These are phyloP conservation scores for Coix lacrymajobi DNA, from an alignment of 176 grass and related monocot genomes.

Conservation along the genomic window DNA sequence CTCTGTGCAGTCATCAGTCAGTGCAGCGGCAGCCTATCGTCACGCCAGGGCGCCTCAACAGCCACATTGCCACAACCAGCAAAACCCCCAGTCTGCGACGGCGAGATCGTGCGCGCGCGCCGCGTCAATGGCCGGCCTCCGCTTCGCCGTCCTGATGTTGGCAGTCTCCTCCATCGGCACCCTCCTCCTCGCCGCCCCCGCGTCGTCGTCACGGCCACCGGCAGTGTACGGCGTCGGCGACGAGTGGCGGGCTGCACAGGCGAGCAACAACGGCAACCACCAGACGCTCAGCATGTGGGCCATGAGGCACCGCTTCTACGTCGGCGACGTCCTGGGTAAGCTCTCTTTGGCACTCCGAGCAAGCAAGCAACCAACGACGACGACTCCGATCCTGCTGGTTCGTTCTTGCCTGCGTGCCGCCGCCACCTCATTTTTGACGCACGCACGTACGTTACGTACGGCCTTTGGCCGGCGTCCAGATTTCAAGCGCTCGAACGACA, in stretches of 20 bases:
- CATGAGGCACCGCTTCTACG: constrained; percentile 26
- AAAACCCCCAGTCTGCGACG: neutral
- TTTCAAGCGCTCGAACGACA: neutral
- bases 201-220: neutral
- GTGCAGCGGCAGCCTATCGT: too few relatives aligned
- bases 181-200: neutral
- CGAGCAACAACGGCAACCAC: neutral
- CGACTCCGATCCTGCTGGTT: neutral
- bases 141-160: neutral
- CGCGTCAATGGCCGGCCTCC: constrained; percentile 13
- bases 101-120: neutral
- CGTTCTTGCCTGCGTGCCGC: neutral
- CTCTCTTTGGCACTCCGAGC: neutral
- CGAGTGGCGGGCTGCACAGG: constrained; percentile 3
- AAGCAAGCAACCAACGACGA: neutral
- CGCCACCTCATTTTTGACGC: too few relatives aligned
- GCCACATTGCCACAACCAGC: too few relatives aligned
- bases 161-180: too few relatives aligned
- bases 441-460: too few relatives aligned
- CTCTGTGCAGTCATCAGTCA: too few relatives aligned
- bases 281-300: constrained; percentile 33
- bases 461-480: neutral
- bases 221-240: constrained; percentile 32
- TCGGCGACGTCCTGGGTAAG: constrained; percentile 45
- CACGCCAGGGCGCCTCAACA: too few relatives aligned